A percentile compares a stretch with the other conserved stretches of the same genome.
Conservation (phyloP, 2,329 filamentous ascomycete genomes). For the Fusarium circinatum region DNA sequence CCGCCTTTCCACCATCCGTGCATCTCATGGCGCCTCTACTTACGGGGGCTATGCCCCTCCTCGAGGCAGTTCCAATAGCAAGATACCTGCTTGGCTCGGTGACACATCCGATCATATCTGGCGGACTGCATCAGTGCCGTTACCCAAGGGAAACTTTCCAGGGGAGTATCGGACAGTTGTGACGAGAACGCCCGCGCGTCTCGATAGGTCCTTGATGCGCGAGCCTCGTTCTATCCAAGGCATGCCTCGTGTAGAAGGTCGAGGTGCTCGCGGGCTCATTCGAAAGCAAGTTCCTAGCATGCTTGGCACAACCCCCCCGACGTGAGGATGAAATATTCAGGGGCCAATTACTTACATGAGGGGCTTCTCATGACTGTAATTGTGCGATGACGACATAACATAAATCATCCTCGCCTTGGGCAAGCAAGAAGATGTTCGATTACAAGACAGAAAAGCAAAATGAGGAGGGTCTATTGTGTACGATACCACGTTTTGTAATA, state of each 20-base stretch:
- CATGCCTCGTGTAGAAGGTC: slow-evolving; percentile 72
- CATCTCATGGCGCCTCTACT: slow-evolving; percentile 62
- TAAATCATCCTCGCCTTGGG: background rate
- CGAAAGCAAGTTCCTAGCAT: slow-evolving; percentile 67
- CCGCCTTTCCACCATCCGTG: slow-evolving; percentile 68
- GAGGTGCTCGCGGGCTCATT: slow-evolving; percentile 60
- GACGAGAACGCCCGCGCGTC: slow-evolving; percentile 78
- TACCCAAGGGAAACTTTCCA: slow-evolving; percentile 69
- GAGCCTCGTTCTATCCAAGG: slow-evolving; percentile 91
- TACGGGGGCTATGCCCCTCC: slow-evolving; percentile 52
- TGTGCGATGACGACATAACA: background rate
- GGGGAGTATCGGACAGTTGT: slow-evolving; percentile 70
- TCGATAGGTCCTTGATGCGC: slow-evolving; percentile 89
- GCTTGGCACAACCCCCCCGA: slow-evolving; percentile 55
- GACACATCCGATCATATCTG: slow-evolving; percentile 83
- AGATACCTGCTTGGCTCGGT: slow-evolving; percentile 69
- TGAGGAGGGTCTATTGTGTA: slow-evolving; percentile 33
- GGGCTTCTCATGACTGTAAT: background rate
- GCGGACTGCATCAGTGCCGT: slow-evolving; percentile 72
- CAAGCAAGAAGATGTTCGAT: slow-evolving; percentile 1
- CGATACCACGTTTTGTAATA: slow-evolving; percentile 43
- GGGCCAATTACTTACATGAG: slow-evolving; percentile 4
- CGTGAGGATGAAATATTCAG: slow-evolving; percentile 40
- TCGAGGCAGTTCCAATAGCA: slow-evolving; percentile 48
- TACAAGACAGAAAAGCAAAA: slow-evolving; percentile 18